Evolutionary conservation across 2,329 filamentous ascomycete genomes (phyloP), one percentile per base, ranked within the genome.

Genomic region (Colletotrichum coccodes): DNA sequence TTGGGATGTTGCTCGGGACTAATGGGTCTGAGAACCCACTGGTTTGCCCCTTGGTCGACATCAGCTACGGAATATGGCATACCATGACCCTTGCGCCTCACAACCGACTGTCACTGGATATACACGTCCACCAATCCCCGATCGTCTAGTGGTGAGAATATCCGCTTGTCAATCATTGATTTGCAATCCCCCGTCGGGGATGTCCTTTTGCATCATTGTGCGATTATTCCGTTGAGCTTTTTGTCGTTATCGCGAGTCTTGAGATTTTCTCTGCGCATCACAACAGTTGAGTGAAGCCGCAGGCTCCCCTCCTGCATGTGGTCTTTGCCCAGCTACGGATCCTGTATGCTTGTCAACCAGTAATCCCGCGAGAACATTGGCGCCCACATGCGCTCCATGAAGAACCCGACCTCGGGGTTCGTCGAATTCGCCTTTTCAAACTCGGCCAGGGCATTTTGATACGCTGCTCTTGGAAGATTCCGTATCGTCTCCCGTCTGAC

Each of bases 351-450:
- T 2, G 16, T 44, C 14, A 70, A 28, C 12, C 70, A 42, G 42
- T 71, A 71, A 34, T 49, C 63, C 14, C 49, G 59, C 12, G 54
- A 61, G 56, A 72, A 70, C 32, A 72, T 70, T 21, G 71, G 70
- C 54, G 71, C 57, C 69, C 71, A 72, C 70, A 71, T 72, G 11
- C 70, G 61, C 59, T 72, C 70, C 64, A 64, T 64, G 50, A 66
- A 71, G 34, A 71, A 72, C 0, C 71, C 71, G 6, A 71, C 60
- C 58, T 70, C 71, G 9, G 70, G 70, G 16, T 72, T 71, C 1
- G 23, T 58, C 36, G 66, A 60, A 16, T 71, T 64, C n/a, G 66
- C 70, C 52, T 50, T 53, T n/a, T 63, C 53, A 23, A 72, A 72
- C 30, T 61, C 70, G 18, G 34, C 34, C 54, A 71, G 30, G 26